Base-by-base conservation (phyloP, 106 monocot genomes). In the Posidonia australis region DNA sequence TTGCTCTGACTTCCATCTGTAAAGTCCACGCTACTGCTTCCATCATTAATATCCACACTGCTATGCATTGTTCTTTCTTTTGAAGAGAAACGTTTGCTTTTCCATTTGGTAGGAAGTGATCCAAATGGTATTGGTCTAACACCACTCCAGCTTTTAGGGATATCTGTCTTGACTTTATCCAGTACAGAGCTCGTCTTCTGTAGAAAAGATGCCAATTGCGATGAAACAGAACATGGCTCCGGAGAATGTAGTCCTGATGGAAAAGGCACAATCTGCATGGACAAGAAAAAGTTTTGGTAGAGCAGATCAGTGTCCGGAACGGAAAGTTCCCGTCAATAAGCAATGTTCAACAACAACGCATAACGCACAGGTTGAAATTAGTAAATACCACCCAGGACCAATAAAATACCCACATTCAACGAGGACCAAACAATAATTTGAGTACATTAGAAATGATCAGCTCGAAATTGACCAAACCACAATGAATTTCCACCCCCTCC, bases 1-100 rank as follows among this genome's bases (percentile, higher is more conserved):
- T 65, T 47, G 32, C 70, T 74, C 2, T 22, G 46, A 21, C 24
- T 69, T 44, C 13, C 48, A 62, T 76, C 76, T 10, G n/a, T 21
- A 51, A 20, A 45, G 27, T 21, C 32, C n/a, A 20, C 24, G 27
- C 27, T 30, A 0, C 6, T 65, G 20, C 25, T 69, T 44, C 13
- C 44, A 62, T 76, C 76, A 10, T 7, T 21, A 51, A 20, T 17
- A 41, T 21, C 32, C n/a, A 20, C 17, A 52, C 48, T 51, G 0
- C 9, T 53, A 16, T 53, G 30, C 19, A 76, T 32, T 43, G 70
- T 58, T 47, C 46, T 72, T 41, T 78, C 68, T 69, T 80, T 71
- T 56, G 61, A 76, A 13, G 36, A 36, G 12, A 69, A 70, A 32
- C 63, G 61, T 60, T 67, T 74, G 17, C 60, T 30, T 70, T 73